phyloP scores from a whole-genome alignment of 768 basidiomycete species.

The Phanerochaete carnosa region DNA sequence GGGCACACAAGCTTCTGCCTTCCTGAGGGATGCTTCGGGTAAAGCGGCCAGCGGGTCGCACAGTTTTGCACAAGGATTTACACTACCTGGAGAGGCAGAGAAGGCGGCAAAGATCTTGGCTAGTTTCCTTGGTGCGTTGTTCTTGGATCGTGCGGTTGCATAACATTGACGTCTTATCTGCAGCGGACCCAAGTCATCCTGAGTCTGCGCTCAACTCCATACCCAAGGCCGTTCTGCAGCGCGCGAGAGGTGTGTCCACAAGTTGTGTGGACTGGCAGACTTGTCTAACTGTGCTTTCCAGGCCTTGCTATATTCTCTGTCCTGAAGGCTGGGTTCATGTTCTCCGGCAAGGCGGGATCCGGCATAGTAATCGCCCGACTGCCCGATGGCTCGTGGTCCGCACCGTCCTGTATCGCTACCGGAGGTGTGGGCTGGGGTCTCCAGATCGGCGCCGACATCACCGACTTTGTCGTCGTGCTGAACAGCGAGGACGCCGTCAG shows the following conservation, averaged over 20 bases:
- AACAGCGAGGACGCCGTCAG: slow-evolving; percentile 95
- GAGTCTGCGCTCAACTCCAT: slow-evolving; percentile 91
- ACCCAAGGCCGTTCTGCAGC: slow-evolving; percentile 87
- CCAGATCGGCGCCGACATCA: slow-evolving; percentile 94
- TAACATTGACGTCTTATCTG: slow-evolving; percentile 1
- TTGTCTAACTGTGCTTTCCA: slow-evolving; percentile 25
- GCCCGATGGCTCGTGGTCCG: slow-evolving; percentile 95
- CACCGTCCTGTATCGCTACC: slow-evolving; percentile 95
- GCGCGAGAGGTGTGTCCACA: slow-evolving; percentile 70
- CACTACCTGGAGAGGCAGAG: slow-evolving; percentile 87
- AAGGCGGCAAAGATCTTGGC: slow-evolving; percentile 91
- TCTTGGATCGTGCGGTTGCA: background rate
- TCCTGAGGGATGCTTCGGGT: slow-evolving; percentile 61
- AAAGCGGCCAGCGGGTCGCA: slow-evolving; percentile 73
- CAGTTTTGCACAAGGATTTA: slow-evolving; percentile 82
- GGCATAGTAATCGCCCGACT: slow-evolving; percentile 90
- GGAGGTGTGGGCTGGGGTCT: slow-evolving; percentile 94
- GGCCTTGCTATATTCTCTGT: slow-evolving; percentile 95
- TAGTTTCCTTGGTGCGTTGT: slow-evolving; percentile 76
- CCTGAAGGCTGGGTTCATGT: slow-evolving; percentile 90
- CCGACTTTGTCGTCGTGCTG: slow-evolving; percentile 94
- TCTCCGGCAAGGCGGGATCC: slow-evolving; percentile 92
- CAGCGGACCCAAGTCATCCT: slow-evolving; percentile 75
- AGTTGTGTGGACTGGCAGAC: background rate
- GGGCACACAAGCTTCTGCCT: slow-evolving; percentile 73